Evolutionary conservation across 176 grass and related monocot genomes (phyloP).

Genomic region (Ensete glaucum): DNA sequence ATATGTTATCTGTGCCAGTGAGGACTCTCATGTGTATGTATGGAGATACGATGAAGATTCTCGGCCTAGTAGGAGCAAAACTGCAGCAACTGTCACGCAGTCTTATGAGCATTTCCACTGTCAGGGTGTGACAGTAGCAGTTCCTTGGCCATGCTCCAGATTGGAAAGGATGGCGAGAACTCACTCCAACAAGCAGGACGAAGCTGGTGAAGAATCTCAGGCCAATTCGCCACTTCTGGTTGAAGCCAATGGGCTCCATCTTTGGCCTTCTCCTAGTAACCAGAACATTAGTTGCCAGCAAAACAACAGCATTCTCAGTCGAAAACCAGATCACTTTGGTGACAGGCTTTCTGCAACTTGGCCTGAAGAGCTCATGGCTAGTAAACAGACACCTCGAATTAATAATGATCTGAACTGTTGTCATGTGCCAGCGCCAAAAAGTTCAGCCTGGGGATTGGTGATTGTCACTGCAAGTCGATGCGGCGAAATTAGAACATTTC

Average conservation of each 20-base stretch:
- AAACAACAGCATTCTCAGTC: constrained; percentile 23
- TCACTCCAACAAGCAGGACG: constrained; percentile 31
- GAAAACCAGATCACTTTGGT: constrained; percentile 35
- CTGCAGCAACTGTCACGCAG: constrained; percentile 30
- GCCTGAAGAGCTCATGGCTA: constrained; percentile 79
- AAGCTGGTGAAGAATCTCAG: constrained; percentile 23
- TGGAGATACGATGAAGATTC: constrained; percentile 60
- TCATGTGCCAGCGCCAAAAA: constrained; percentile 30
- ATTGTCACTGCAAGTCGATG: constrained; percentile 59
- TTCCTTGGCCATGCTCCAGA: constrained; percentile 40
- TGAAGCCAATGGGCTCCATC: constrained; percentile 13
- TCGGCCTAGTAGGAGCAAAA: constrained; percentile 44
- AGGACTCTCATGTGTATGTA: constrained; percentile 82
- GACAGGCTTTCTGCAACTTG: constrained; percentile 68
- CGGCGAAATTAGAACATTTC: constrained; percentile 82
- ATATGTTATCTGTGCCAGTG: constrained; percentile 81
- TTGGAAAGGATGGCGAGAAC: constrained; percentile 17
- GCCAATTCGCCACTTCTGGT: background rate
- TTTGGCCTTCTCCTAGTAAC: constrained; percentile 11
- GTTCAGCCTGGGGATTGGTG: constrained; percentile 78
- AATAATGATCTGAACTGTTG: constrained; percentile 30
- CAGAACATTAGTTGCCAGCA: constrained; percentile 18
- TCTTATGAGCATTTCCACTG: constrained; percentile 84
- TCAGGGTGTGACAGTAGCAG: constrained; percentile 65
- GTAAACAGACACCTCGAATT: constrained; percentile 40